Percentiles rank a stretch among this genome's conserved stretches.
Evolutionary conservation across 139 green algal species (phyloP).

Genomic region (Asterochloris erici): DNA sequence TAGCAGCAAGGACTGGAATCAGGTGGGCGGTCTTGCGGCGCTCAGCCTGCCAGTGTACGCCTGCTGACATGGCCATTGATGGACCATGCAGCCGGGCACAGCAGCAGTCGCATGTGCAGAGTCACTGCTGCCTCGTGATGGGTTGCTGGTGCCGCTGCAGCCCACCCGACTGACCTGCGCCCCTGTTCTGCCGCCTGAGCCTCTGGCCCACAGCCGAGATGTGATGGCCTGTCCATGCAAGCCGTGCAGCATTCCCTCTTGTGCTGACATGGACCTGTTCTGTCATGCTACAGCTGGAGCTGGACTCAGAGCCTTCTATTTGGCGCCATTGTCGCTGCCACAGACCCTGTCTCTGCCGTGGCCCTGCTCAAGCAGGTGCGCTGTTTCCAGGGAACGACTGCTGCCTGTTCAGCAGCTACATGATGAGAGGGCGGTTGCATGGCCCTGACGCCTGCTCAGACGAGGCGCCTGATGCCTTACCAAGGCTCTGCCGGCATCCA

Average conservation of each 20-base stretch:
- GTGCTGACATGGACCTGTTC: conserved; percentile 34
- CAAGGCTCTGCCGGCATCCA: no score
- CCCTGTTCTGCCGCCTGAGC: no score
- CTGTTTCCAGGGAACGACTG: no score
- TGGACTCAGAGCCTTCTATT: conserved; percentile 53
- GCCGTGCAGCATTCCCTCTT: conserved; percentile 49
- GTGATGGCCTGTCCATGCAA: conserved; percentile 28
- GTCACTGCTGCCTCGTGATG: no score
- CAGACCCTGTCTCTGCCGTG: conserved; percentile 71
- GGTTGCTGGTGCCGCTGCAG: no score
- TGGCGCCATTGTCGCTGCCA: conserved; percentile 59
- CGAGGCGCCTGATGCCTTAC: no score
- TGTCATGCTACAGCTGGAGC: conserved; percentile 49
- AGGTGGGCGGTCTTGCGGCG: background rate
- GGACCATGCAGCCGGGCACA: conserved; percentile 8
- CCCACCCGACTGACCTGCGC: no score
- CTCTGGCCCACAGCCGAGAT: no score
- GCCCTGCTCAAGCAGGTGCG: conserved; percentile 40
- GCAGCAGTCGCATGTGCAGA: background rate
- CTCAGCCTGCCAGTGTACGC: background rate
- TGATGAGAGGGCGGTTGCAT: no score
- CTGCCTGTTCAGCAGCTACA: no score
- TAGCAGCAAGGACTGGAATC: no score
- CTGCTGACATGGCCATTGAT: background rate
- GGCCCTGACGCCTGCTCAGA: no score